phyloP scores from a whole-genome alignment of 1,284 basidiomycete genomes.

The Ceraceosorus guamensis region DNA sequence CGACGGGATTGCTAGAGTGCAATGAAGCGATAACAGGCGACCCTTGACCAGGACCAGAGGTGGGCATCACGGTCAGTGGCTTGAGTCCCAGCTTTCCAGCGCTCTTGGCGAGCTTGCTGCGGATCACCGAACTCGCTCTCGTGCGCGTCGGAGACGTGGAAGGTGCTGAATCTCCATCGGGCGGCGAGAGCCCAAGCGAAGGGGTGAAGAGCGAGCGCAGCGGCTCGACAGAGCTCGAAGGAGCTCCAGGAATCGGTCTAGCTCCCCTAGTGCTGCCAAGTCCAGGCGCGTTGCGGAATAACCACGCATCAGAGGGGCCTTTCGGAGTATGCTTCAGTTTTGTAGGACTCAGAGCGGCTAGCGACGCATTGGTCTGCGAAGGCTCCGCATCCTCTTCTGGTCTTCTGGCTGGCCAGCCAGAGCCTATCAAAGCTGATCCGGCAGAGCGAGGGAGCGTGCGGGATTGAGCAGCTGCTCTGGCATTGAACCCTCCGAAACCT shows the following conservation, averaged over 20 bases:
- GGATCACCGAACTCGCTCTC: conserved; percentile 17
- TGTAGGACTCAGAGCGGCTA: background rate
- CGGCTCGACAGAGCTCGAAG: too few relatives aligned
- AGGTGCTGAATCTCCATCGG: conserved; percentile 8
- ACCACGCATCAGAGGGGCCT: conserved; percentile 27
- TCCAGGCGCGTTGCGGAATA: conserved; percentile 41
- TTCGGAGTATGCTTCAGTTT: conserved; percentile 21
- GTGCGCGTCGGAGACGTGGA: conserved; percentile 12
- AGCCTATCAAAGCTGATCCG: background rate
- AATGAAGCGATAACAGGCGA: too few relatives aligned
- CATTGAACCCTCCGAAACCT: conserved; percentile 18
- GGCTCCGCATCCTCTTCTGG: background rate
- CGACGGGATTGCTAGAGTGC: too few relatives aligned
- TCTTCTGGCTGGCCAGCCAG: conserved; percentile 1
- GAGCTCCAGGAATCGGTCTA: conserved; percentile 6
- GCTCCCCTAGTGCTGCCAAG: conserved; percentile 15
- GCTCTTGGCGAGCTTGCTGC: conserved; percentile 32
- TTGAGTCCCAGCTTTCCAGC: conserved; percentile 31
- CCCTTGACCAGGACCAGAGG: too few relatives aligned
- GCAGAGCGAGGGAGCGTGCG: background rate
- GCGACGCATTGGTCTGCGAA: background rate
- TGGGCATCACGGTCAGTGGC: conserved; percentile 14
- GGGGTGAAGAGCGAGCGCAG: background rate
- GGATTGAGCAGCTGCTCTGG: background rate
- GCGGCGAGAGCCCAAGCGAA: background rate